Evolutionary conservation across 208 protist species (phyloP), one percentile per base, ranked within the genome.

Genomic region (Polymyxa betae): DNA sequence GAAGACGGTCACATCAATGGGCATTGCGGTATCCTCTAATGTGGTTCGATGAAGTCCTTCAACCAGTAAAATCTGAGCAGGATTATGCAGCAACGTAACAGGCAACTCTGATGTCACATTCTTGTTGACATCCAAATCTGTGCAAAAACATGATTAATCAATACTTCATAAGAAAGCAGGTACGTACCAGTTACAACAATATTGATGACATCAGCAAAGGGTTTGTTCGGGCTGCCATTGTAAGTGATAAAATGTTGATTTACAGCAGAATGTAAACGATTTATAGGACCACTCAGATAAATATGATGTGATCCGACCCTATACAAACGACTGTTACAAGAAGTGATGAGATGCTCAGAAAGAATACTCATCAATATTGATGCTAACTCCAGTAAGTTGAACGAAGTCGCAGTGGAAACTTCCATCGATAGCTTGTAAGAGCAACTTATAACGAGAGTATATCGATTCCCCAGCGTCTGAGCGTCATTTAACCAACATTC

Each of bases 401-500:
- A n/a, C 16, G 16, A 43, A 20, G 72, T 35, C 40, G n/a, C 5
- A 40, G 35, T 38, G 5, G n/a, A 82, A 82, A 35, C 5, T 16
- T 5, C 72, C 72, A 43, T 82, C 72, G 16, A 35, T 35, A 43
- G 72, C 72, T 20, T 16, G 5, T n/a, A 82, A 82, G 5, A 20
- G n/a, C n/a, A 82, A 35, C 5, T 5, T 38, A 43, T 82, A n/a
- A 5, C n/a, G 40, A 35, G 72, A 35, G n/a, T 5, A 35, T 5
- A 38, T n/a, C n/a, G 72, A 82, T 35, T 82, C 72, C 5, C 72
- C 72, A 12, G n/a, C 72, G 35, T 82, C 72, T 82, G n/a, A 35
- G 35, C 16, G 35, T n/a, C n/a, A n/a, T n/a, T n/a, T n/a, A n/a
- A n/a, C 5, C 16, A 12, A 82, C n/a, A 12, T 45, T 43, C 5